These are phyloP conservation scores for Neonectria punicea DNA, from an alignment of 2,329 filamentous ascomycete species.

Conservation along the genomic window DNA sequence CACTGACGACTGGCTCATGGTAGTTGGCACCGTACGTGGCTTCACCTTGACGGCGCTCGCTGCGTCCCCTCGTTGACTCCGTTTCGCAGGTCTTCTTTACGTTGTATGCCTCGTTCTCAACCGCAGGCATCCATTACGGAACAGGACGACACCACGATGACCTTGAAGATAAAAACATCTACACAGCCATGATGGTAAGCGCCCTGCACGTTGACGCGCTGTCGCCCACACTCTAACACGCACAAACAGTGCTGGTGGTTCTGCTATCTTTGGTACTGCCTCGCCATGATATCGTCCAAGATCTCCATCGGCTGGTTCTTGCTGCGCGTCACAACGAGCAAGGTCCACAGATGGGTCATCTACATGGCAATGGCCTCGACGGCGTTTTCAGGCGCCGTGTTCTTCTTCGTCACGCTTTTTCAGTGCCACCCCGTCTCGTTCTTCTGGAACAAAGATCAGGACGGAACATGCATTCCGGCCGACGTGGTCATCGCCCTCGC, in stretches of 20 bases:
- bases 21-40: slow-evolving; percentile 42
- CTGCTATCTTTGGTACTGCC: slow-evolving; percentile 43
- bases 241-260: slow-evolving; percentile 41
- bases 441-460: slow-evolving; percentile 43
- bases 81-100: slow-evolving; percentile 43
- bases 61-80: slow-evolving; percentile 30
- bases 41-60: not conserved
- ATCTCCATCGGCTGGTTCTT: slow-evolving; percentile 50
- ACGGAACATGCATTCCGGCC: slow-evolving; percentile 42
- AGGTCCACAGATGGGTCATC: slow-evolving; percentile 37
- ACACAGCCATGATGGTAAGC: slow-evolving; percentile 47
- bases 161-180: slow-evolving; percentile 35
- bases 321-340: slow-evolving; percentile 43
- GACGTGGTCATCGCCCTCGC: slow-evolving; percentile 58
- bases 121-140: slow-evolving; percentile 46
- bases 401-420: slow-evolving; percentile 47
- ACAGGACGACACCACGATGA: slow-evolving; percentile 50
- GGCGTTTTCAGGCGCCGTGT: slow-evolving; percentile 41
- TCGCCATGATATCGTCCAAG: slow-evolving; percentile 45
- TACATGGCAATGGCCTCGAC: slow-evolving; percentile 44
- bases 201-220: not conserved
- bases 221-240: slow-evolving; percentile 7
- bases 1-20: slow-evolving; percentile 51
- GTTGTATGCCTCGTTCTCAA: slow-evolving; percentile 28
- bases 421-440: slow-evolving; percentile 44